Percentiles rank a stretch among this genome's conserved stretches.
Conservation (phyloP, 148 eudicot genomes). For the Cornus kousa region DNA sequence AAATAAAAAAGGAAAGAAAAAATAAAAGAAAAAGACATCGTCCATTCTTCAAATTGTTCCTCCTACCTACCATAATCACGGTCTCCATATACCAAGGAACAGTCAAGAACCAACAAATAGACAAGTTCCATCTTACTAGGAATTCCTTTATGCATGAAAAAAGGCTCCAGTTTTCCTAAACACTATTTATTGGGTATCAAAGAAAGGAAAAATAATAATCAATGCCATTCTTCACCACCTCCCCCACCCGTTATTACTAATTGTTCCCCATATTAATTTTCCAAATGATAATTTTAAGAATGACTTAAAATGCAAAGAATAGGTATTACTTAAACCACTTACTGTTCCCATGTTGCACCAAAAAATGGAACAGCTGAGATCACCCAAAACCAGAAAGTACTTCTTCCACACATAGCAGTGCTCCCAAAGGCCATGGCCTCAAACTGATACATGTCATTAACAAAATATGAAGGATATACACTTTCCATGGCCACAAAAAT, state of each 20-base stretch:
- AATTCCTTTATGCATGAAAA: not conserved
- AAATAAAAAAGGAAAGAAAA: too few species aligned
- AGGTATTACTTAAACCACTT: constrained; percentile 32
- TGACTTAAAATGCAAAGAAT: constrained; percentile 7
- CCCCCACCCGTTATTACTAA: too few species aligned
- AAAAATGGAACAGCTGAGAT: constrained; percentile 85
- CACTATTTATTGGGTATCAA: not conserved
- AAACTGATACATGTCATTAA: constrained; percentile 41
- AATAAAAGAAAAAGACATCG: too few species aligned
- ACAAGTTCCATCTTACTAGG: not conserved
- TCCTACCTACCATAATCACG: not conserved
- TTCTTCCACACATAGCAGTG: constrained; percentile 84
- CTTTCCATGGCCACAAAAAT: constrained; percentile 1
- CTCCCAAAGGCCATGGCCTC: constrained; percentile 92
- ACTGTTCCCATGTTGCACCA: constrained; percentile 97
- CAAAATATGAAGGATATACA: constrained; percentile 1
- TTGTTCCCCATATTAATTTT: not conserved
- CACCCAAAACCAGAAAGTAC: constrained; percentile 88
- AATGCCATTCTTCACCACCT: too few species aligned
- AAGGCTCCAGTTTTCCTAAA: not conserved
- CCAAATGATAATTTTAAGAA: not conserved
- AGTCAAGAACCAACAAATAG: not conserved
- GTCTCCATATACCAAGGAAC: not conserved
- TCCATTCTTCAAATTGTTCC: not conserved
- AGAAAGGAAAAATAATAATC: not conserved